Base-by-base conservation (phyloP, 371 early-diverging fungal genomes). In the Entomophthora muscae region DNA sequence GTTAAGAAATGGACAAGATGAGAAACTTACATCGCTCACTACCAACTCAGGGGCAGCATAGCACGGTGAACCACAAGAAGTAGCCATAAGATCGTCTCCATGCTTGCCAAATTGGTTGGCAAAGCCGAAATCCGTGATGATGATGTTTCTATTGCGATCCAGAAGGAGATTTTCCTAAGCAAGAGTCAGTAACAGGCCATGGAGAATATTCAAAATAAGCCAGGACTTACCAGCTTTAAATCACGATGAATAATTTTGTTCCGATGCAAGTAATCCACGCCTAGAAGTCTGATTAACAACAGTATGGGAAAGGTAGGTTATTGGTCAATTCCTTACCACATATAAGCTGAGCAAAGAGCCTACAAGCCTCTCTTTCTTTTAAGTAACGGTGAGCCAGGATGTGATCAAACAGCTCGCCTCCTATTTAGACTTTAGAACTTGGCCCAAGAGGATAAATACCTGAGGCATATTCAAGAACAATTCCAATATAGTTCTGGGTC, bases 71-170 rank as follows among this genome's bases (percentile, higher is more conserved):
- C 98, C 98, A 67, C 98, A 98, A 13, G 87, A 86, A 0, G 95
- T 93, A 2, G 83, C 76, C 82, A 94, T 83, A 52, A 95, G 73
- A 65, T 87, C 86, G 63, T 80, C 82, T 26, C 73, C 68, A 21
- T 75, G 69, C 32, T 77, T 79, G 54, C 82, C 73, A 64, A 90
- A 92, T 69, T 90, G 83, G 73, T 98, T 98, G 23, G 96, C 95
- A 70, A 99, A 94, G 1, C 99, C 99, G 81, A 99, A 99, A 71
- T 99, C 99, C 5, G 93, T 95, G 65, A 99, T 89, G 65, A 93
- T 85, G 31, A 98, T 84, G 73, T 90, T 87, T 28, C 86, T 77
- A 66, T 89, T 74, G 55, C 79, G 78, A 75, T 93, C 93, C 57
- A 93, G 74, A 56, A 95, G 72, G 59, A 95, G 69, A 67, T 95